Conservation (phyloP, 345 rosid species). For the Salix exigua region DNA sequence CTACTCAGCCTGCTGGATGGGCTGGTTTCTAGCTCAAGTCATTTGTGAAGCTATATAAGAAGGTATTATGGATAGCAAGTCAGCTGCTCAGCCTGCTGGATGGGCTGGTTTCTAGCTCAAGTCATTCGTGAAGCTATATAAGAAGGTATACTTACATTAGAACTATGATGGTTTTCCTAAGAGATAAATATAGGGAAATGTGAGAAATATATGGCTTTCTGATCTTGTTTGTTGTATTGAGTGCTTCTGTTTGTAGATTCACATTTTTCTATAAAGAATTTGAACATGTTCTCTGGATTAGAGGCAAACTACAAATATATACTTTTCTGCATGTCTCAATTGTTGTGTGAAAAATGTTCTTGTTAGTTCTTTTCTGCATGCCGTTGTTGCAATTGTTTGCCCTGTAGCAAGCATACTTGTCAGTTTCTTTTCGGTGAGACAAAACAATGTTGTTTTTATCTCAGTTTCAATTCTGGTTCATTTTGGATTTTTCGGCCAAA, state of each 20-base stretch:
- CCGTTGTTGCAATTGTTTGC: background rate
- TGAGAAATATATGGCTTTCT: conserved; percentile 3
- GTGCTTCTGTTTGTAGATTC: conserved; percentile 8
- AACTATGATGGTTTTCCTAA: background rate
- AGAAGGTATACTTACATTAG: background rate
- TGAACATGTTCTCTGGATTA: conserved; percentile 1
- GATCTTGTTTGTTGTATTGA: conserved; percentile 8
- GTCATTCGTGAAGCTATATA: background rate
- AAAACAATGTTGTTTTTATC: too few species aligned
- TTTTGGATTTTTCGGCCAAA: too few species aligned
- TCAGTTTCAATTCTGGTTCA: too few species aligned
- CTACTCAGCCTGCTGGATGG: conserved; percentile 92
- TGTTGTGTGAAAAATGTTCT: background rate
- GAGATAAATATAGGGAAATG: background rate
- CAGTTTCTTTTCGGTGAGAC: too few species aligned
- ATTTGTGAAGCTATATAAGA: background rate
- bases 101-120: conserved; percentile 86
- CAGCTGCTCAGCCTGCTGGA: conserved; percentile 80
- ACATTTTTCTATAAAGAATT: conserved; percentile 1
- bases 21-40: conserved; percentile 67
- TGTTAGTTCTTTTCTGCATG: background rate
- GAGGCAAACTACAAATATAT: background rate
- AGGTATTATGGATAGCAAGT: conserved; percentile 35
- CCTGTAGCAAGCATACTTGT: background rate
- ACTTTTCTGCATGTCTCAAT: conserved; percentile 1